A percentile compares a stretch with the other conserved stretches of the same genome.
These are phyloP conservation scores for Coniochaeta hoffmannii DNA, from an alignment of 2,329 filamentous ascomycete species.

Conservation along the genomic window DNA sequence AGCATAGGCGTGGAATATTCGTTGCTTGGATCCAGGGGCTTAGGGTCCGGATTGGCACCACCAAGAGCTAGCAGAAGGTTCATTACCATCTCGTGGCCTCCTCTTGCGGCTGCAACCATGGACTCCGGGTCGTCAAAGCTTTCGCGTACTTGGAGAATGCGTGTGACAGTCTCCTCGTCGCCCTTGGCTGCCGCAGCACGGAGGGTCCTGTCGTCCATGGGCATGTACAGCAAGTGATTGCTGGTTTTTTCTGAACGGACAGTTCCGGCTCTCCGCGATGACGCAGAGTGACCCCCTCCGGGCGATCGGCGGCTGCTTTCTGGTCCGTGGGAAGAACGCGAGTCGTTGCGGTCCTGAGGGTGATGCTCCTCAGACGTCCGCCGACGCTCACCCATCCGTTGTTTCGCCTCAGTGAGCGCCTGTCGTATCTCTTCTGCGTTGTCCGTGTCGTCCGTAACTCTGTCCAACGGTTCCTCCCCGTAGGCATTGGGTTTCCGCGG, in stretches of 20 bases:
- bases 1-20: conserved; percentile 89
- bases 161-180: conserved; percentile 53
- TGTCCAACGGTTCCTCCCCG: conserved; percentile 83
- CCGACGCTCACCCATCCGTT: conserved; percentile 44
- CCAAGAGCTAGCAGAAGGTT: conserved; percentile 68
- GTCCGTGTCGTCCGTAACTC: conserved; percentile 67
- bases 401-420: conserved; percentile 53
- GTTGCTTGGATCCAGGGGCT: conserved; percentile 49
- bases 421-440: conserved; percentile 73
- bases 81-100: conserved; percentile 82
- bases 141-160: conserved; percentile 54
- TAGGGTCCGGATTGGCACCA: conserved; percentile 59
- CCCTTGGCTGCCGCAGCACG: conserved; percentile 52
- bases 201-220: conserved; percentile 53
- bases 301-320: conserved; percentile 54
- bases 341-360: conserved; percentile 36
- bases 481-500: conserved; percentile 87
- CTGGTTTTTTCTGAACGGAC: conserved; percentile 57
- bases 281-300: conserved; percentile 27
- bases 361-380: conserved; percentile 53
- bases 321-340: conserved; percentile 44
- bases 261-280: conserved; percentile 43
- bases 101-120: conserved; percentile 84
- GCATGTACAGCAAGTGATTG: conserved; percentile 57
- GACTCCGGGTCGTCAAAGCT: conserved; percentile 70